Conservation (phyloP, 2,329 filamentous ascomycete species). For the Dichotomopilus funicola region DNA sequence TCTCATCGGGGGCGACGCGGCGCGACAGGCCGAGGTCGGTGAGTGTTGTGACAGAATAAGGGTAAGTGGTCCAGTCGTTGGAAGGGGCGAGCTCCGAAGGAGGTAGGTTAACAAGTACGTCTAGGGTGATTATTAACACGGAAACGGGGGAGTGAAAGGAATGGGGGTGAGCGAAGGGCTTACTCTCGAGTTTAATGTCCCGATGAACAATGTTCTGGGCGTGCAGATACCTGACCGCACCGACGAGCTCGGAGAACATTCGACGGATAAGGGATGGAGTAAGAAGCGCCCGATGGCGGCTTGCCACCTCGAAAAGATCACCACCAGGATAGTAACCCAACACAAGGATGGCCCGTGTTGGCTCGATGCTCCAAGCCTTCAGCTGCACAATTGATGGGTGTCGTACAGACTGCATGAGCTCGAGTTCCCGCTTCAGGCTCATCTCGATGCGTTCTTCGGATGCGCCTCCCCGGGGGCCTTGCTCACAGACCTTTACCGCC, state of each 20-base stretch:
- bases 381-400: constrained; percentile 88
- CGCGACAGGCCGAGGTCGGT: constrained; percentile 88
- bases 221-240: constrained; percentile 81
- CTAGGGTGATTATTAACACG: constrained; percentile 37
- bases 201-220: constrained; percentile 82
- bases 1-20: constrained; percentile 75
- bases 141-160: not conserved
- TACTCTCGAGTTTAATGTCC: constrained; percentile 85
- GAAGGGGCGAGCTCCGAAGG: constrained; percentile 56
- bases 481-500: constrained; percentile 91
- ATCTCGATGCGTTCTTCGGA: constrained; percentile 91
- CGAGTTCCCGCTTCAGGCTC: constrained; percentile 87
- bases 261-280: constrained; percentile 65
- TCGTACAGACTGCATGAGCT: constrained; percentile 81
- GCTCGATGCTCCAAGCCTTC: constrained; percentile 84
- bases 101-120: constrained; percentile 84
- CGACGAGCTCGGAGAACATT: constrained; percentile 84
- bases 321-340: constrained; percentile 90
- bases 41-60: constrained; percentile 77
- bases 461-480: constrained; percentile 86
- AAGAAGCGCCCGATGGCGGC: constrained; percentile 60
- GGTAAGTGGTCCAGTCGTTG: constrained; percentile 66
- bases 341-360: constrained; percentile 74
- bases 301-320: constrained; percentile 90
- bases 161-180: constrained; percentile 3